phyloP scores from a whole-genome alignment of 805 yeast species.

The Cyberlindnera americana region DNA sequence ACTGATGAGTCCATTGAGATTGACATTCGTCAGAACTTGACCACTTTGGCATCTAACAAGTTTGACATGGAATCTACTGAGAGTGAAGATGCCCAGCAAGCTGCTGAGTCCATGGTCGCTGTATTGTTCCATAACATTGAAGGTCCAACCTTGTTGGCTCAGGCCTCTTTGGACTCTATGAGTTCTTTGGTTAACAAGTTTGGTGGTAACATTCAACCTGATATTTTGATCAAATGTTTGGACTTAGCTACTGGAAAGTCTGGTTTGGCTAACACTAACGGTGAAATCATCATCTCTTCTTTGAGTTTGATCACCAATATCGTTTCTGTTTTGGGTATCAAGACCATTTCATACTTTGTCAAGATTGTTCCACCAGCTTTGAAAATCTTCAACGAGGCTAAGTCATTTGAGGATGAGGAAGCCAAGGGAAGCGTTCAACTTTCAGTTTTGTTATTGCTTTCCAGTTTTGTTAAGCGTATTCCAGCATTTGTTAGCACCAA shows the following conservation, averaged over 20 bases:
- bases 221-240: slow-evolving; percentile 47
- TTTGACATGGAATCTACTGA: slow-evolving; percentile 64
- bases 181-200: slow-evolving; percentile 62
- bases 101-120: slow-evolving; percentile 50
- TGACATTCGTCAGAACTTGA: slow-evolving; percentile 57
- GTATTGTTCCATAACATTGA: slow-evolving; percentile 41
- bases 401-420: slow-evolving; percentile 22
- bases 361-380: slow-evolving; percentile 76
- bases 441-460: slow-evolving; percentile 65
- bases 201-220: slow-evolving; percentile 46
- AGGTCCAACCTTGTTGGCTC: slow-evolving; percentile 46
- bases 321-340: slow-evolving; percentile 76
- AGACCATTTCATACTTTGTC: slow-evolving; percentile 80
- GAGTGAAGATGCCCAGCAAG: slow-evolving; percentile 44
- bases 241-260: slow-evolving; percentile 44
- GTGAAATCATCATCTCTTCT: slow-evolving; percentile 70
- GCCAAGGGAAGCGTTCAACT: slow-evolving; percentile 50
- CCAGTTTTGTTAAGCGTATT: slow-evolving; percentile 73
- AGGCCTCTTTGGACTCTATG: slow-evolving; percentile 66
- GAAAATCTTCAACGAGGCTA: slow-evolving; percentile 45
- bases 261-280: slow-evolving; percentile 51
- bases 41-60: slow-evolving; percentile 59
- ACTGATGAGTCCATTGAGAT: slow-evolving; percentile 31
- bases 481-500: slow-evolving; percentile 81
- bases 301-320: slow-evolving; percentile 68